A percentile compares a stretch with the other conserved stretches of the same genome.
Evolutionary conservation across 2,329 filamentous ascomycete species (phyloP).

Genomic region (Aspergillus vadensis): DNA sequence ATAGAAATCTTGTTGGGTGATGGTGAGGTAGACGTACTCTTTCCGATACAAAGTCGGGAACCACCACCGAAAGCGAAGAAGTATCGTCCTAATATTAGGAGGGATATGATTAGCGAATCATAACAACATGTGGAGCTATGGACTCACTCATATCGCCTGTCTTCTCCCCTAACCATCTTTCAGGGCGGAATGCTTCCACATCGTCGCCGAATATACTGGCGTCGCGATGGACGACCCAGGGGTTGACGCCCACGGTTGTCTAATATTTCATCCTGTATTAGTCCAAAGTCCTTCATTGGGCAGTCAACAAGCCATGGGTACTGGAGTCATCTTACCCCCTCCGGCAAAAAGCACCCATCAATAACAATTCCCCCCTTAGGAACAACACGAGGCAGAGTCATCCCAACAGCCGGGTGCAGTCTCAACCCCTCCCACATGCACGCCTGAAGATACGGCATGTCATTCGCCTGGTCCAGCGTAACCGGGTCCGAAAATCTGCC

Average conservation of each 20-base stretch:
- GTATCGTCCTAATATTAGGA: neutral
- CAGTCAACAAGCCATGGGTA: no score
- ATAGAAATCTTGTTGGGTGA: rapidly evolving
- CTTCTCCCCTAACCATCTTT: constrained; percentile 32
- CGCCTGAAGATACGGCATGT: constrained; percentile 33
- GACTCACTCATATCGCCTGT: neutral
- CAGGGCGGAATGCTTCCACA: constrained; percentile 34
- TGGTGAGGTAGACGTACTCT: neutral
- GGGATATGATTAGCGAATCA: neutral
- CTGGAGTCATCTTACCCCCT: constrained; percentile 20
- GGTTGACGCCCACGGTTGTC: constrained; percentile 33
- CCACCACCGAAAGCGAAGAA: neutral
- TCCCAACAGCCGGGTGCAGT: constrained; percentile 32
- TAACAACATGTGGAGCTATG: no score
- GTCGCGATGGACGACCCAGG: constrained; percentile 37
- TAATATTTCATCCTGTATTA: neutral
- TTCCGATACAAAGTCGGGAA: neutral
- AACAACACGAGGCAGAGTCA: constrained; percentile 27
- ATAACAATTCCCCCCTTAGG: constrained; percentile 31
- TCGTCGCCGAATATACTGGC: constrained; percentile 36
- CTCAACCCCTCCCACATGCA: constrained; percentile 39
- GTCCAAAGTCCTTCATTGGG: no score
- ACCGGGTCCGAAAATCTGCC: constrained; percentile 12
- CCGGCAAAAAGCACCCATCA: constrained; percentile 23
- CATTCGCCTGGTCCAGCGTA: constrained; percentile 24